Evolutionary conservation across 1,139 yeast genomes (phyloP).

Genomic region (Kazachstania sp.): DNA sequence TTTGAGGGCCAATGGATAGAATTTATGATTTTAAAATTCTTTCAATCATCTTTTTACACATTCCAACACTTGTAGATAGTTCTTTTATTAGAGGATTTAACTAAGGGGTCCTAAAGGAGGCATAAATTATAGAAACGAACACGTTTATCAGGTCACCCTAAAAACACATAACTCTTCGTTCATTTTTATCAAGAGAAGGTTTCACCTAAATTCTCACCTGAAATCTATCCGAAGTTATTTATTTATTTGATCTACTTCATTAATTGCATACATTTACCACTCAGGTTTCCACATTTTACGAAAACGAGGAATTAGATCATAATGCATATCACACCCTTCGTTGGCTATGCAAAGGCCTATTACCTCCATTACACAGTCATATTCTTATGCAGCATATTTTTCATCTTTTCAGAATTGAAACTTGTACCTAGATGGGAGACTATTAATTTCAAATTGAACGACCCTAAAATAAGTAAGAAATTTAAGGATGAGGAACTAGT

Average conservation of each 20-base stretch:
- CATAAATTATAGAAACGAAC: too few species aligned
- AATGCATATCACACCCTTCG: not conserved
- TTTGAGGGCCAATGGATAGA: too few species aligned
- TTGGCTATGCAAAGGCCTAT: not conserved
- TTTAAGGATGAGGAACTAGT: slow-evolving; percentile 21
- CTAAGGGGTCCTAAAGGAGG: too few species aligned
- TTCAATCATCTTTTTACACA: too few species aligned
- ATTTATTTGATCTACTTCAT: not conserved
- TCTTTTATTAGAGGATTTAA: too few species aligned
- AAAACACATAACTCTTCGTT: too few species aligned
- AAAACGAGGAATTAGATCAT: not conserved
- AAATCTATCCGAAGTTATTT: too few species aligned
- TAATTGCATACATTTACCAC: not conserved
- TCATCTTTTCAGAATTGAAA: slow-evolving; percentile 14
- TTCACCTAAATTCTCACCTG: too few species aligned
- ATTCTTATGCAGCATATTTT: slow-evolving; percentile 8
- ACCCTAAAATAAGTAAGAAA: slow-evolving; percentile 15
- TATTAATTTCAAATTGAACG: slow-evolving; percentile 12
- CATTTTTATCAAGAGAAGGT: too few species aligned
- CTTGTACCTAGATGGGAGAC: slow-evolving; percentile 16
- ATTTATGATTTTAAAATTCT: too few species aligned
- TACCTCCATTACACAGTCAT: not conserved
- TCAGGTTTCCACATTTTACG: not conserved
- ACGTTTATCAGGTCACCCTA: too few species aligned
- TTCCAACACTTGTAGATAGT: too few species aligned